phyloP scores from a whole-genome alignment of 257 asterid species.

The Parsonsia alboflavescens region DNA sequence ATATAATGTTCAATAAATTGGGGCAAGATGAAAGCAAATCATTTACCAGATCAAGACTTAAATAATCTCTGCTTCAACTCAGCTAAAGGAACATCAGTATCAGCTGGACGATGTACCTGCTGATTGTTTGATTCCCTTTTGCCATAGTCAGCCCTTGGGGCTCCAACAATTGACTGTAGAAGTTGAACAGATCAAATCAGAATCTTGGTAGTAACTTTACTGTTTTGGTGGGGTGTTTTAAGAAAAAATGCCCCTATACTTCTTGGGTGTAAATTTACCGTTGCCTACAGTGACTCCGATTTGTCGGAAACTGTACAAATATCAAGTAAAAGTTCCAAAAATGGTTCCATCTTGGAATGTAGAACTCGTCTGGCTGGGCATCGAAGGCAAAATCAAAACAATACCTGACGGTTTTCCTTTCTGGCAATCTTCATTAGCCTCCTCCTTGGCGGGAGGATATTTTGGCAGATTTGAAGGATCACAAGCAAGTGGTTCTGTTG shows the following conservation, averaged over 20 bases:
- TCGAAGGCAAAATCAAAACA: neutral
- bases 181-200: constrained; percentile 10
- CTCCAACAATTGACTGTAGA: constrained; percentile 40
- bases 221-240: too few species aligned
- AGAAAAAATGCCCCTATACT: too few species aligned
- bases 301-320: too few species aligned
- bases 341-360: too few species aligned
- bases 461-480: constrained; percentile 56
- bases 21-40: too few species aligned
- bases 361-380: neutral
- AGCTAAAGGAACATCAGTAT: neutral
- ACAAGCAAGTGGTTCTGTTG: constrained; percentile 48
- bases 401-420: constrained; percentile 47
- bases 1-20: neutral
- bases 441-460: constrained; percentile 55
- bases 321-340: too few species aligned
- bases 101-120: constrained; percentile 9
- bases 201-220: too few species aligned
- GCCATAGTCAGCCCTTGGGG: constrained; percentile 31
- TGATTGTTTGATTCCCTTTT: constrained; percentile 35
- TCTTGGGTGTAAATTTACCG: too few species aligned
- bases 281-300: too few species aligned
- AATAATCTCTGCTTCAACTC: constrained; percentile 2
- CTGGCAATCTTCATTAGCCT: constrained; percentile 41
- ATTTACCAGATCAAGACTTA: neutral